These are phyloP conservation scores for Pholiota conissans DNA, from an alignment of 768 basidiomycete species.

Conservation along the genomic window DNA sequence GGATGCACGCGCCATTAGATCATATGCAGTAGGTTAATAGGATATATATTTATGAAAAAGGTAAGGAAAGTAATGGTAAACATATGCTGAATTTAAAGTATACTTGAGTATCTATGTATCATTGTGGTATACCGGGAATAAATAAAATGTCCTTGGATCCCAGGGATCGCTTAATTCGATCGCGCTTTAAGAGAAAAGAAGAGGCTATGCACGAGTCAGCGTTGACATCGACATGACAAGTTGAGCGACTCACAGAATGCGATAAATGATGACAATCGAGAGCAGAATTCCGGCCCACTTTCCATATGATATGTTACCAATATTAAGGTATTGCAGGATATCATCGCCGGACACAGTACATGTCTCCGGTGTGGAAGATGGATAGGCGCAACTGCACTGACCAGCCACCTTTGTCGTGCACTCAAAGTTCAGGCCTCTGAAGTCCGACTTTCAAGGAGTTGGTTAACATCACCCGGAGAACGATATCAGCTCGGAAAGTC, in stretches of 20 bases:
- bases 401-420: conserved; percentile 37
- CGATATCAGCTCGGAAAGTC: conserved; percentile 2
- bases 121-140: not conserved
- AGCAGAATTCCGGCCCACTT: conserved; percentile 47
- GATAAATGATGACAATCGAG: conserved; percentile 44
- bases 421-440: conserved; percentile 43
- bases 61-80: no score
- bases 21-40: not conserved
- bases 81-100: no score
- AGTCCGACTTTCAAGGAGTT: conserved; percentile 42
- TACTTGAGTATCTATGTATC: not conserved
- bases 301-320: conserved; percentile 40
- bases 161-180: conserved; percentile 7
- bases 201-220: conserved; percentile 12
- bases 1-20: not conserved
- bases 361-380: conserved; percentile 40
- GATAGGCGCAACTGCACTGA: conserved; percentile 48
- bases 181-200: conserved; percentile 17
- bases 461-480: conserved; percentile 15
- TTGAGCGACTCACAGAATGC: conserved; percentile 34
- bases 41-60: not conserved
- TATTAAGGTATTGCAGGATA: conserved; percentile 47
- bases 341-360: conserved; percentile 53
- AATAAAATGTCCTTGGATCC: not conserved
- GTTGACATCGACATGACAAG: not conserved